Evolutionary conservation across 1,284 basidiomycete species (phyloP).

Genomic region (Peniophora sp.): DNA sequence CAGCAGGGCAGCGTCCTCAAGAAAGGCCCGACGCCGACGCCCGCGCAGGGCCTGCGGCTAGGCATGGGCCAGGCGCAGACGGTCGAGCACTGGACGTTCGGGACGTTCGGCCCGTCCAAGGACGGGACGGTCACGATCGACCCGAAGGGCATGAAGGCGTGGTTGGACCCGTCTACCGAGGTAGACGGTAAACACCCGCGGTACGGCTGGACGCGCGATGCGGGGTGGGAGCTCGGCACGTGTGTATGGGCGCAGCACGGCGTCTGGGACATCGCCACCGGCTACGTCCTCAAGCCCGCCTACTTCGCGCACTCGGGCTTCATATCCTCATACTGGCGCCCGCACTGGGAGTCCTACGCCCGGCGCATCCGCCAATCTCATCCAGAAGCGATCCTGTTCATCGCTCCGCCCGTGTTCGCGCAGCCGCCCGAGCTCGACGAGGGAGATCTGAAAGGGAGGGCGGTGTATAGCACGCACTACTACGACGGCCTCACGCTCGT

Average conservation of each 20-base stretch:
- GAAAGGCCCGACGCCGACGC: conserved; percentile 84
- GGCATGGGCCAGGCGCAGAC: conserved; percentile 85
- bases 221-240: conserved; percentile 74
- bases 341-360: conserved; percentile 67
- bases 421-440: conserved; percentile 62
- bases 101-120: conserved; percentile 70
- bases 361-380: conserved; percentile 65
- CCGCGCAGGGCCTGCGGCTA: conserved; percentile 76
- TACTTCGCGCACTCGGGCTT: conserved; percentile 74
- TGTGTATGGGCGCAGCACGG: conserved; percentile 93
- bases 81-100: conserved; percentile 83
- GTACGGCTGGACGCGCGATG: conserved; percentile 80
- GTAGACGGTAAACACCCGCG: conserved; percentile 40
- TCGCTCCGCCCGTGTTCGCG: conserved; percentile 91
- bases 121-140: conserved; percentile 75
- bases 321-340: conserved; percentile 76
- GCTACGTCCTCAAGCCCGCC: conserved; percentile 62
- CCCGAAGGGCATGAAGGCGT: conserved; percentile 71
- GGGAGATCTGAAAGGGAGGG: conserved; percentile 60
- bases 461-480: conserved; percentile 82
- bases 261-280: conserved; percentile 79
- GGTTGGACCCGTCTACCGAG: conserved; percentile 49
- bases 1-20: conserved; percentile 67
- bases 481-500: conserved; percentile 89
- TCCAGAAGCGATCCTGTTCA: conserved; percentile 82